Evolutionary conservation across 495 filamentous ascomycete species (phyloP), one percentile per base, ranked within the genome.

Genomic region (Hypoxylon crocopeplum): DNA sequence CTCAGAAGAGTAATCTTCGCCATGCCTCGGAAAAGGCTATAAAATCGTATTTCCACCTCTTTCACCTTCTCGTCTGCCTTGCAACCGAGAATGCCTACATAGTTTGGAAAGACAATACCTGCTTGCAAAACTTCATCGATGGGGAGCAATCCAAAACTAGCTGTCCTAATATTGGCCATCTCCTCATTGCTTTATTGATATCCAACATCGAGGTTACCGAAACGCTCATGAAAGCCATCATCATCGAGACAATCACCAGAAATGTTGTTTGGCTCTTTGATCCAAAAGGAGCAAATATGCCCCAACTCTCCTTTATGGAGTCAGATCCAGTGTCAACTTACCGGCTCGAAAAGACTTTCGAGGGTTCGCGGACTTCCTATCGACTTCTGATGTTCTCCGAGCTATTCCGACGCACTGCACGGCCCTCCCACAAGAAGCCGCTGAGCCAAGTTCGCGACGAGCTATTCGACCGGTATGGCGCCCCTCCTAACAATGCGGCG

Each of bases 221-320:
- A 17, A 50, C 34, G 2, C 68, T 83, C 2, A 71, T 68, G 15
- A 72, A 71, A 42, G 59, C 69, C 13, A 78, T 82, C 46, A 72
- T 82, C 64, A 74, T 65, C 21, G 81, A 82, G 59, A 70, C 79
- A 1, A 74, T 81, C 39, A 73, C 72, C 6, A 70, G 79, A 22
- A 82, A 82, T 45, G 79, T 82, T 12, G 78, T 82, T 34, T 80
- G 78, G 77, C 76, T 82, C 66, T 70, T 82, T 8, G 73, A 80
- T 44, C 3, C 10, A 13, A 76, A 66, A 47, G 74, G 76, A 12
- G 70, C 72, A 0, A 53, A 68, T 16, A 68, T 70, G 68, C 62
- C 75, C 1, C 79, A 83, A 49, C 71, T 83, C 0, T 69, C 68
- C 20, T 82, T 77, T 47, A 51, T 81, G 10, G 81, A 83, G 59